Evolutionary conservation across 257 asterid genomes (phyloP).

Genomic region (Ajuga chamaepitys): DNA sequence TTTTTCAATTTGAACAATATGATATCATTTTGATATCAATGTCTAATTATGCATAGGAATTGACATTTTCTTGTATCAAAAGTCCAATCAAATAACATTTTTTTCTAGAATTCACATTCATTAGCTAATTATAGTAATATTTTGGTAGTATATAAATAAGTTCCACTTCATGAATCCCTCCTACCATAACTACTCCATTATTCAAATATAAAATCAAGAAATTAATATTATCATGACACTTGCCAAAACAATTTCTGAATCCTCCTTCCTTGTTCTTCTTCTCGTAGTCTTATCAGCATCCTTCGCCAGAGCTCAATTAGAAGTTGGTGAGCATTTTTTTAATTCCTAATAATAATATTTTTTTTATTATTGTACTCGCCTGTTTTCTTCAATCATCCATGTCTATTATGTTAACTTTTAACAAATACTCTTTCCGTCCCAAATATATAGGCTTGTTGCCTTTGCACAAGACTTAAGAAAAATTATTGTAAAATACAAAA

Average conservation of each 20-base stretch:
- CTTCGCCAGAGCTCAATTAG: conserved; percentile 29
- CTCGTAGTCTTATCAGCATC: conserved; percentile 11
- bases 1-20: neutral
- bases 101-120: conserved; percentile 7
- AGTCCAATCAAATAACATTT: conserved; percentile 3
- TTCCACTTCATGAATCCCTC: neutral
- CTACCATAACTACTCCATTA: neutral
- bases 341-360: too few species aligned
- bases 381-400: too few species aligned
- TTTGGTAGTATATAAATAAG: neutral
- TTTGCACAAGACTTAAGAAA: too few species aligned
- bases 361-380: too few species aligned
- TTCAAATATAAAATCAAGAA: neutral
- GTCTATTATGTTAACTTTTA: too few species aligned
- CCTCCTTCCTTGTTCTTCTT: conserved; percentile 14
- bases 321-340: conserved; percentile 23
- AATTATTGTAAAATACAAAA: too few species aligned
- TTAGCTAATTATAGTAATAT: neutral
- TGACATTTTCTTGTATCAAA: neutral
- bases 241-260: neutral
- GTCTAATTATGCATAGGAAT: neutral
- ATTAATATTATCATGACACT: neutral
- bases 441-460: too few species aligned
- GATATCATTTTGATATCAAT: neutral
- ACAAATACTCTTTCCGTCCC: too few species aligned